phyloP scores from a whole-genome alignment of 768 basidiomycete species.

The Termitomyces sp. region DNA sequence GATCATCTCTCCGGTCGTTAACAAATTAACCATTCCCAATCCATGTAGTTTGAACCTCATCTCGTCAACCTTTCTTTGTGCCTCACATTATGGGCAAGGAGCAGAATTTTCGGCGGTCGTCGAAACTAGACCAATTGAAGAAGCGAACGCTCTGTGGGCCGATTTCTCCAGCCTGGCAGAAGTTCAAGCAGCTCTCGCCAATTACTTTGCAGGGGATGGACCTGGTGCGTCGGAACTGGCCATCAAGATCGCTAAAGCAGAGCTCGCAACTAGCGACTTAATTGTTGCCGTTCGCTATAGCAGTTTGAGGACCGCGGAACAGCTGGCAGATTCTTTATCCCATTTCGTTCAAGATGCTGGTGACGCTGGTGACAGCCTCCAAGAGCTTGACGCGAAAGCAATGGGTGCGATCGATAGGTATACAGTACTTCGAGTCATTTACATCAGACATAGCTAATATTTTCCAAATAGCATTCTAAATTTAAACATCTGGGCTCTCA shows the following conservation, averaged over 20 bases:
- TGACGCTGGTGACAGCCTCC: constrained; percentile 39
- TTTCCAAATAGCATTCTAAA: constrained; percentile 37
- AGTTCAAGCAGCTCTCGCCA: constrained; percentile 40
- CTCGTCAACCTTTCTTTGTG: not conserved
- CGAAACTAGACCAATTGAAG: not conserved
- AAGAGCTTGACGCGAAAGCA: constrained; percentile 42
- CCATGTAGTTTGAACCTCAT: not conserved
- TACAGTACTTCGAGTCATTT: constrained; percentile 7
- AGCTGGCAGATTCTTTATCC: constrained; percentile 34
- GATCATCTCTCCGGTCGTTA: not conserved
- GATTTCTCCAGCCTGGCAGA: constrained; percentile 42
- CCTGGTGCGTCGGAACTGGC: constrained; percentile 43
- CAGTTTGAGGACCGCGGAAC: constrained; percentile 37
- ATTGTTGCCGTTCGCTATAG: constrained; percentile 44
- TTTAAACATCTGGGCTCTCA: constrained; percentile 46
- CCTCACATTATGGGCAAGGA: not conserved
- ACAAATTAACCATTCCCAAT: not conserved
- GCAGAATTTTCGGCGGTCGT: not conserved
- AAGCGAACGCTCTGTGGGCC: constrained; percentile 7
- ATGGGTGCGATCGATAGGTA: constrained; percentile 51
- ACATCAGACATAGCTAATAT: not conserved
- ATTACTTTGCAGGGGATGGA: constrained; percentile 38
- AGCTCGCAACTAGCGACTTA: constrained; percentile 52
- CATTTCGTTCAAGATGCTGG: constrained; percentile 39
- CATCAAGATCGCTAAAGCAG: constrained; percentile 45